Evolutionary conservation across 1,284 basidiomycete genomes (phyloP).

Genomic region (Tilletia indica): DNA sequence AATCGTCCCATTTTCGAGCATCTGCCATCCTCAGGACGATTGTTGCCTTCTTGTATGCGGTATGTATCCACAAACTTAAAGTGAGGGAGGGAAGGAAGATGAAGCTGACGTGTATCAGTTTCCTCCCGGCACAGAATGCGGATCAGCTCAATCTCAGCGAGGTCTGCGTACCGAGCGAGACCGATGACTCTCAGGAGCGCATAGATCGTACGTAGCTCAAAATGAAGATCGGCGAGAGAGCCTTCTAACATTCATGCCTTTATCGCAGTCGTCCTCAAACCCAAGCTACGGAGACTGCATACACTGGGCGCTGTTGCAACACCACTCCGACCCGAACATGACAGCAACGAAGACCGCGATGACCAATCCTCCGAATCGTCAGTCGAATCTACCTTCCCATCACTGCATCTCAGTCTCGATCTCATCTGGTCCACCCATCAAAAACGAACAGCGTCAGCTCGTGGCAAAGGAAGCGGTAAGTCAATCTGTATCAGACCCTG

Average conservation of each 20-base stretch:
- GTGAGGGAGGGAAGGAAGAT: not conserved
- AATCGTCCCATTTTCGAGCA: not conserved
- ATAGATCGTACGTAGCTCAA: too few species aligned
- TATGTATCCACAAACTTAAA: not conserved
- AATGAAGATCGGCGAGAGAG: too few species aligned
- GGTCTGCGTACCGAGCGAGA: too few species aligned
- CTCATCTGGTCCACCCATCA: conserved; percentile 11
- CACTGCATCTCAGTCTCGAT: not conserved
- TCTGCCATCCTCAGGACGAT: not conserved
- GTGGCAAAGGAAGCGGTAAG: too few species aligned
- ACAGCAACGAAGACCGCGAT: not conserved
- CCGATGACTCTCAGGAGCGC: too few species aligned
- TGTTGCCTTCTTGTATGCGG: not conserved
- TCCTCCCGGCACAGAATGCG: not conserved
- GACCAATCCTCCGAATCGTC: not conserved
- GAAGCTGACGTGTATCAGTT: not conserved
- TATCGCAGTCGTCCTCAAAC: not conserved
- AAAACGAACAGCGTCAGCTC: not conserved
- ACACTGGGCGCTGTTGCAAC: conserved; percentile 4
- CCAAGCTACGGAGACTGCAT: not conserved
- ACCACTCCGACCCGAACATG: not conserved
- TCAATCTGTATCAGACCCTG: too few species aligned
- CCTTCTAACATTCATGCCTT: too few species aligned
- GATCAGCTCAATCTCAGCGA: conserved; percentile 3
- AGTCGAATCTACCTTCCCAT: not conserved